Base-by-base conservation (phyloP, 2,329 filamentous ascomycete genomes). In the Claviceps spartinae region DNA sequence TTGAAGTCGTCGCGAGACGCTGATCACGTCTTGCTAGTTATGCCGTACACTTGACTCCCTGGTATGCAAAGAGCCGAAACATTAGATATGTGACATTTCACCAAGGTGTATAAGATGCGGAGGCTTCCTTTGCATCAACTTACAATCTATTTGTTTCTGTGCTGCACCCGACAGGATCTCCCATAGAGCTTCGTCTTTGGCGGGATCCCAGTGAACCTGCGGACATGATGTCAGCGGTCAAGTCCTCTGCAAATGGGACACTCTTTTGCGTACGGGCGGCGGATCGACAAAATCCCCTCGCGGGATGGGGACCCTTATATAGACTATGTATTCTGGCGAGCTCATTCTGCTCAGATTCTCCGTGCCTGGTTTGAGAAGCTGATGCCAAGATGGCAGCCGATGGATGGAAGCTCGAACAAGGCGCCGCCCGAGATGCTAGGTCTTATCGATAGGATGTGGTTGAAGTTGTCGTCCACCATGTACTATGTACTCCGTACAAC, bases 261-360 rank as follows among this genome's bases (percentile, higher is more conserved):
- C 18, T 20, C 30, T n/a, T 20, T 16, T n/a, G 51, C 78, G 65
- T 76, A 90, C 90, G 57, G 85, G 83, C 47, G 88, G 86, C 53
- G 93, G 93, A 68, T 98, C 91, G 55, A 90, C 79, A 70, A 98
- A 98, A 61, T 86, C 82, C 42, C 86, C 85, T 52, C 93, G 80
- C 38, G 85, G 80, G 62, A 95, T 94, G 24, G 93, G 93, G n/a
- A 97, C 78, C 56, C 90, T 79, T 57, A 98, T 80, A 62, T 95
- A 87, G 54, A 95, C 83, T 14, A 87, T 95, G 65, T 80, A 83
- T 38, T 67, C 73, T 44, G 77, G 75, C 51, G 80, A 75, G 69
- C 78, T 56, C 68, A 72, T 72, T 52, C n/a, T 34, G 34, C 34
- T 48, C 26, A 9, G 30, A 41, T 47, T 11, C 30, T 20, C 18